Conservation (phyloP, 306 rosid genomes). For the Lathyrus tuberosus region DNA sequence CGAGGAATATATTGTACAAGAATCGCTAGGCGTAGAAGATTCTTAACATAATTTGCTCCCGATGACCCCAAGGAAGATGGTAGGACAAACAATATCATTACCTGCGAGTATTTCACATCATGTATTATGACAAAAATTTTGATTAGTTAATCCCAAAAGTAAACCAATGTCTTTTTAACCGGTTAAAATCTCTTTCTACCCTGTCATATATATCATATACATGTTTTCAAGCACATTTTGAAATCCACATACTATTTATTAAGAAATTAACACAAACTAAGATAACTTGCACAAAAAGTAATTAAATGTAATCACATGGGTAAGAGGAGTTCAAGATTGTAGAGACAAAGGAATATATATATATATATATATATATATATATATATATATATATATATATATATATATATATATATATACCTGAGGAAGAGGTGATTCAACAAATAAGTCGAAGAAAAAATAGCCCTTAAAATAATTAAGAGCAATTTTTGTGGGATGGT, state of each 20-base stretch:
- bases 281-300: not conserved
- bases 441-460: constrained; percentile 66
- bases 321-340: not conserved
- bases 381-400: no score
- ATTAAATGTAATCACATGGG: not conserved
- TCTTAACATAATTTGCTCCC: constrained; percentile 79
- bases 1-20: constrained; percentile 77
- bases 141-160: constrained; percentile 9
- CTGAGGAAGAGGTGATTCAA: constrained; percentile 81
- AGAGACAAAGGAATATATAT: not conserved
- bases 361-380: no score
- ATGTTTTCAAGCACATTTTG: constrained; percentile 2
- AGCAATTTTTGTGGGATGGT: constrained; percentile 78
- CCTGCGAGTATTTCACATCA: constrained; percentile 54
- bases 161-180: constrained; percentile 1
- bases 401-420: no score
- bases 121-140: constrained; percentile 16
- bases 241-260: not conserved
- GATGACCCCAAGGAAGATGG: constrained; percentile 55
- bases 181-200: not conserved
- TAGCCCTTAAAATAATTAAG: constrained; percentile 58
- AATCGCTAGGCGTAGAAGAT: constrained; percentile 65
- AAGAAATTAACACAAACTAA: not conserved
- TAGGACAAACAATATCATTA: constrained; percentile 58
- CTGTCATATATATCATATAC: not conserved